Evolutionary conservation across 768 basidiomycete species (phyloP).

Genomic region (Hericium rajendrae): DNA sequence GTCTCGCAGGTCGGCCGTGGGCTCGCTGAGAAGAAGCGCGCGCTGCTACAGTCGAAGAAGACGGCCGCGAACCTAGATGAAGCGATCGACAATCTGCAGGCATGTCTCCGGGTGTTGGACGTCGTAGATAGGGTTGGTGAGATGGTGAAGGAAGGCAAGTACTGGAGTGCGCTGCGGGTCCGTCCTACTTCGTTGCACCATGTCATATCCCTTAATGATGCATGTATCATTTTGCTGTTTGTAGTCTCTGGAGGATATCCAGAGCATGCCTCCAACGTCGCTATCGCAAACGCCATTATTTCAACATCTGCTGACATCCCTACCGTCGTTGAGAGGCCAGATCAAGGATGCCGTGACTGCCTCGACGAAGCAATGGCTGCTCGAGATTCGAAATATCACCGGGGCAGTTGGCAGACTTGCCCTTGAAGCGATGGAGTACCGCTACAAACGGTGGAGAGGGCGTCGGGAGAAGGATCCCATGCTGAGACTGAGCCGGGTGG

Average conservation of each 20-base stretch:
- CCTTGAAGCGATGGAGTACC: slow-evolving; percentile 79
- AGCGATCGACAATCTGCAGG: slow-evolving; percentile 91
- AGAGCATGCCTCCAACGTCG: slow-evolving; percentile 79
- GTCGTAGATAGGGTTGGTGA: slow-evolving; percentile 86
- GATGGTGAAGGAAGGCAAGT: slow-evolving; percentile 89
- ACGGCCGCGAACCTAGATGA: slow-evolving; percentile 94
- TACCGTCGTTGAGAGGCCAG: slow-evolving; percentile 82
- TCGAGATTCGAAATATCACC: slow-evolving; percentile 87
- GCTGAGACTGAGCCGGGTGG: slow-evolving; percentile 66
- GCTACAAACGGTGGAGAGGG: slow-evolving; percentile 74
- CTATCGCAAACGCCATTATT: slow-evolving; percentile 91
- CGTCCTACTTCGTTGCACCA: slow-evolving; percentile 27
- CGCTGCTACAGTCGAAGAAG: slow-evolving; percentile 81
- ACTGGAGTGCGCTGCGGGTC: slow-evolving; percentile 94
- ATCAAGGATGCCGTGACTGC: slow-evolving; percentile 93
- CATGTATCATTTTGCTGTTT: slow-evolving; percentile 14
- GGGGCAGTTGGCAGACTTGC: slow-evolving; percentile 80
- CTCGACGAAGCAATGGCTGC: slow-evolving; percentile 92
- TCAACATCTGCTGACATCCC: slow-evolving; percentile 80
- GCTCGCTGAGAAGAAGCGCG: slow-evolving; percentile 89
- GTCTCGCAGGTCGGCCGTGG: slow-evolving; percentile 83
- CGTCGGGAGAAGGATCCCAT: slow-evolving; percentile 80
- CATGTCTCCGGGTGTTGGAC: slow-evolving; percentile 86
- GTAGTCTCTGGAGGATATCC: slow-evolving; percentile 92
- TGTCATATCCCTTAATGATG: slow-evolving; percentile 7